phyloP scores from a whole-genome alignment of 768 basidiomycete species.

The button mushroom (Agaricus bisporus) region DNA sequence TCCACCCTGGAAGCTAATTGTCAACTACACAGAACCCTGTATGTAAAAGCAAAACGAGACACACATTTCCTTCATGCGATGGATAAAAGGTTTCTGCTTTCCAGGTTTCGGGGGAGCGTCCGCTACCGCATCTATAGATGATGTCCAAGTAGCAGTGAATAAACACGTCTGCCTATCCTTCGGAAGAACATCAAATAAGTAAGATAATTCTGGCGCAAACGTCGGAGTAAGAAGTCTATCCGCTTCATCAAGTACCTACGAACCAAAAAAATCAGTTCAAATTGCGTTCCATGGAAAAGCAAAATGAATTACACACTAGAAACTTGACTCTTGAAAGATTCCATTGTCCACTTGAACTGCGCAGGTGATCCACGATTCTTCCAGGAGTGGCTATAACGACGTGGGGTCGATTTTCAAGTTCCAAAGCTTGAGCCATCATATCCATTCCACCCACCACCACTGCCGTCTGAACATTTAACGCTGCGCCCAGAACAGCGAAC shows the following conservation, averaged over 20 bases:
- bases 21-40: background rate
- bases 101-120: conserved; percentile 69
- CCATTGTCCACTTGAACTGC: conserved; percentile 77
- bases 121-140: conserved; percentile 75
- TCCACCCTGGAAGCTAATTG: conserved; percentile 51
- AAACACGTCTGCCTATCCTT: conserved; percentile 90
- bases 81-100: conserved; percentile 82
- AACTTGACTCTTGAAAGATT: conserved; percentile 79
- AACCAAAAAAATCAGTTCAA: background rate
- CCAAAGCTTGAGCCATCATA: conserved; percentile 90
- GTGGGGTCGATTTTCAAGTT: conserved; percentile 81
- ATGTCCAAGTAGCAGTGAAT: conserved; percentile 93
- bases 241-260: conserved; percentile 91
- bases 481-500: conserved; percentile 82
- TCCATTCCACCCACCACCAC: conserved; percentile 98
- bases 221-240: conserved; percentile 87
- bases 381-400: conserved; percentile 96
- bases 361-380: conserved; percentile 84
- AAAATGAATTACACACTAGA: conserved; percentile 44
- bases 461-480: conserved; percentile 76
- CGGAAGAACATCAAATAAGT: conserved; percentile 74
- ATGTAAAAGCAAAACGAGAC: background rate
- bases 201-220: conserved; percentile 79
- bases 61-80: conserved; percentile 70
- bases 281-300: background rate